These are phyloP conservation scores for Fusarium ambrosium DNA, from an alignment of 2,329 filamentous ascomycete genomes.

Conservation along the genomic window DNA sequence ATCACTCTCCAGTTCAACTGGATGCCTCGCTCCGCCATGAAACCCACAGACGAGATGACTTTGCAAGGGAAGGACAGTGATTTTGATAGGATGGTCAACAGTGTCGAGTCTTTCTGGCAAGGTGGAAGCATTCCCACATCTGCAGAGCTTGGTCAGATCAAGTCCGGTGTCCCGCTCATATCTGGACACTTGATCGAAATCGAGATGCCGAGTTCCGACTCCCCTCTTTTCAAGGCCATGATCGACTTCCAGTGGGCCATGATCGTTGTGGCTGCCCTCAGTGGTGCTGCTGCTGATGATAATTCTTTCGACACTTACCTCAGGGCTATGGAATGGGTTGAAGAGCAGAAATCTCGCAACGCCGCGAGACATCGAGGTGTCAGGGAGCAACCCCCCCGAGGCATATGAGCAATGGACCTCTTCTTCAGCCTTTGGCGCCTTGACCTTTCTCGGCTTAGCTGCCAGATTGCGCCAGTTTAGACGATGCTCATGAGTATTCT, in stretches of 20 bases:
- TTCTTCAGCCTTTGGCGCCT: too few species aligned
- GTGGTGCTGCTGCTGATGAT: too few species aligned
- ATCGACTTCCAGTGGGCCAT: constrained; percentile 11
- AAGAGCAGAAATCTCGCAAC: too few species aligned
- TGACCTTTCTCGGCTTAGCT: too few species aligned
- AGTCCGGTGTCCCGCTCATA: neutral
- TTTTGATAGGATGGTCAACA: neutral
- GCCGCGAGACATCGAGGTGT: too few species aligned
- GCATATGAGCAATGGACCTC: too few species aligned
- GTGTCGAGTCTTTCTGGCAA: neutral
- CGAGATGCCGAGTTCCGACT: neutral
- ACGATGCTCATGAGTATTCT: too few species aligned
- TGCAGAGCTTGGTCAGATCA: neutral
- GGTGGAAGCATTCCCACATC: neutral
- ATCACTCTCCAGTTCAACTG: constrained; percentile 14
- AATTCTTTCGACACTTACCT: too few species aligned
- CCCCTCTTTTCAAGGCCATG: neutral
- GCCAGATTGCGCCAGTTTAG: too few species aligned
- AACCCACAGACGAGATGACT: neutral
- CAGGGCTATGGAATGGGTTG: too few species aligned
- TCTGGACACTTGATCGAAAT: too few species aligned
- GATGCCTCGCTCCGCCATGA: constrained; percentile 7
- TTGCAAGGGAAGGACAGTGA: neutral
- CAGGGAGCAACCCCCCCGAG: too few species aligned
- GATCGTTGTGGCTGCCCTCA: neutral